A percentile compares a stretch with the other conserved stretches of the same genome.
phyloP scores from a whole-genome alignment of 768 basidiomycete genomes.

The Serendipita sp. region DNA sequence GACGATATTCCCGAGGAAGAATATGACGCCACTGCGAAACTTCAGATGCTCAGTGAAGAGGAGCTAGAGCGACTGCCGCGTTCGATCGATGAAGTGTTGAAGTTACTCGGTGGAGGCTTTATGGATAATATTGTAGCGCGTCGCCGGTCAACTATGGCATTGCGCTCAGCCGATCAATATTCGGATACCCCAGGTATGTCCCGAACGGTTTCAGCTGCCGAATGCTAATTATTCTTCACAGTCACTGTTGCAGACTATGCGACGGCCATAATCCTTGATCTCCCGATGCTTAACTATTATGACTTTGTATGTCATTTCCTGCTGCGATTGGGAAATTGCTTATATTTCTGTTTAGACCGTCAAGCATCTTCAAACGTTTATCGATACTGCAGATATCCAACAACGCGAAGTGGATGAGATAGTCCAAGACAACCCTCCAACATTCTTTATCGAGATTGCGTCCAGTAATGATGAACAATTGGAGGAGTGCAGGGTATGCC shows the following conservation, averaged over 20 bases:
- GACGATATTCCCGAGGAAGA: not conserved
- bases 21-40: not conserved
- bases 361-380: not conserved
- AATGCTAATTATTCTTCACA: not conserved
- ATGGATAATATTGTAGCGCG: slow-evolving; percentile 1
- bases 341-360: not conserved
- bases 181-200: not conserved
- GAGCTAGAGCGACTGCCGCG: not conserved
- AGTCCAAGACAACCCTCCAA: not conserved
- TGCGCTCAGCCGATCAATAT: not conserved
- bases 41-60: not conserved
- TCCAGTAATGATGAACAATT: not conserved
- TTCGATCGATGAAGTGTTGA: not conserved
- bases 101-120: not conserved
- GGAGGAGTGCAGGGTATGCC: not conserved
- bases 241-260: not conserved
- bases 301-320: not conserved
- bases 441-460: not conserved
- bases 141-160: not conserved
- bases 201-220: not conserved
- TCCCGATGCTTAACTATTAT: not conserved
- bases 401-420: not conserved
- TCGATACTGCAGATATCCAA: not conserved
- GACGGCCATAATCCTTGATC: not conserved
- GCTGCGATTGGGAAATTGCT: not conserved